These are phyloP conservation scores for Mycena filopes DNA, from an alignment of 768 basidiomycete species.

Conservation along the genomic window DNA sequence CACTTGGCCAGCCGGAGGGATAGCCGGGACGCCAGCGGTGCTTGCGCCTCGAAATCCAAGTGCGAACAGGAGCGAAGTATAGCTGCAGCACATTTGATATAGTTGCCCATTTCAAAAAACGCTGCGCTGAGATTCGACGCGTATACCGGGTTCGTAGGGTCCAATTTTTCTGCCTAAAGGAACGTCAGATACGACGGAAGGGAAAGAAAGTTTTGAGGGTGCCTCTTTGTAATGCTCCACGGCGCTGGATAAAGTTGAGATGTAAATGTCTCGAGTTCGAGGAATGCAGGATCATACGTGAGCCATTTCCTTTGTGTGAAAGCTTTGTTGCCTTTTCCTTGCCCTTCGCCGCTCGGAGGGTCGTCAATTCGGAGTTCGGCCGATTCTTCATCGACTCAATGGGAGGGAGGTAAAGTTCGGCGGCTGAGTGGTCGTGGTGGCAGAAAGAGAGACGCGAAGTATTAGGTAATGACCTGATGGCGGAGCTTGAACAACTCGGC, in stretches of 20 bases:
- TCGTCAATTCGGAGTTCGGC: too few relatives aligned
- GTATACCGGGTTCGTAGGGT: background rate
- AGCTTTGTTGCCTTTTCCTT: conserved; percentile 1
- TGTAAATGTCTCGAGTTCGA: too few relatives aligned
- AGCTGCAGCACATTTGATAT: background rate
- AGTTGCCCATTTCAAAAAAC: conserved; percentile 1
- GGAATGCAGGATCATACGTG: background rate
- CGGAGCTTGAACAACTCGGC: too few relatives aligned
- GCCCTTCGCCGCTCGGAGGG: too few relatives aligned
- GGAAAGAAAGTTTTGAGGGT: background rate
- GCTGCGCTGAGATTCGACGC: conserved; percentile 4
- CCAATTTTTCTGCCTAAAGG: background rate
- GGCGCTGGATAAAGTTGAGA: background rate
- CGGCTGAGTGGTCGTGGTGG: too few relatives aligned
- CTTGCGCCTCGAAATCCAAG: background rate
- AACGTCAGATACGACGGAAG: too few relatives aligned
- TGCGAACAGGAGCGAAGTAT: background rate
- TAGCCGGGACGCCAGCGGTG: background rate
- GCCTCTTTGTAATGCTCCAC: background rate
- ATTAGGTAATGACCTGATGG: too few relatives aligned
- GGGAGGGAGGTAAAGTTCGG: too few relatives aligned
- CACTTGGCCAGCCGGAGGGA: background rate
- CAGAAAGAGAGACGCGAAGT: too few relatives aligned
- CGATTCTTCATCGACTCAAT: too few relatives aligned
- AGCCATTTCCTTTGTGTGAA: conserved; percentile 5